These are phyloP conservation scores for Apodospora peruviana DNA, from an alignment of 495 filamentous ascomycete genomes.

Conservation along the genomic window DNA sequence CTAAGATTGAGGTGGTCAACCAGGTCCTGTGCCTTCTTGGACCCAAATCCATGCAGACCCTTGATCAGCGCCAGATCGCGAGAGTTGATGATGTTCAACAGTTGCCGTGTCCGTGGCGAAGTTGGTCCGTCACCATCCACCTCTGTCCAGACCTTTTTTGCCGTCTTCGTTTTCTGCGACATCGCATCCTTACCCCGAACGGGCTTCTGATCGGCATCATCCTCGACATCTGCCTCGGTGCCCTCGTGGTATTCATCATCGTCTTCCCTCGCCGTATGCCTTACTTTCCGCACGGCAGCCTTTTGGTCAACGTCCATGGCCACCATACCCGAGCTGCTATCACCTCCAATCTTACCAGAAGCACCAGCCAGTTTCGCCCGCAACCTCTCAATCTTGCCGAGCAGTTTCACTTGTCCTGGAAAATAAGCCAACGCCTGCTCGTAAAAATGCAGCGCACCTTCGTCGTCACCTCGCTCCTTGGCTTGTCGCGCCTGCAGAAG, in stretches of 20 bases:
- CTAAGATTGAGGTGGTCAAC: constrained; percentile 51
- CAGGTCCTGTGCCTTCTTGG: constrained; percentile 60
- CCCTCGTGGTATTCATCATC: constrained; percentile 12
- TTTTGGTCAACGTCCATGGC: neutral
- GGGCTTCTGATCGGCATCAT: constrained; percentile 25
- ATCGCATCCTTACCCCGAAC: constrained; percentile 19
- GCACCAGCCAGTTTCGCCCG: constrained; percentile 48
- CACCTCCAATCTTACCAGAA: too few species aligned
- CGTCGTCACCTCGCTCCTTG: constrained; percentile 72
- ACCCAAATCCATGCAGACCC: constrained; percentile 64
- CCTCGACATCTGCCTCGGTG: constrained; percentile 44
- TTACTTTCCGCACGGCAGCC: neutral
- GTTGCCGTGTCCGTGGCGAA: constrained; percentile 59
- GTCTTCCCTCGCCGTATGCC: neutral
- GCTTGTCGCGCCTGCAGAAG: constrained; percentile 90
- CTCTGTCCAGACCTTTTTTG: constrained; percentile 15
- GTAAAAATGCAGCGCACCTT: constrained; percentile 78
- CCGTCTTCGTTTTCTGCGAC: constrained; percentile 36
- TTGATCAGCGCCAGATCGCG: constrained; percentile 65
- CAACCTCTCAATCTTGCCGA: constrained; percentile 67
- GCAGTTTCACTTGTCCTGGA: constrained; percentile 76
- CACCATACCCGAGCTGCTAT: constrained; percentile 1
- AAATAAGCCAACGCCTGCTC: constrained; percentile 79
- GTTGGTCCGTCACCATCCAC: constrained; percentile 17
- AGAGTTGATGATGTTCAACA: constrained; percentile 84